A percentile compares a stretch with the other conserved stretches of the same genome.
phyloP scores from a whole-genome alignment of 192 early-diverging fungal genomes.

The Glomus cerebriforme region DNA sequence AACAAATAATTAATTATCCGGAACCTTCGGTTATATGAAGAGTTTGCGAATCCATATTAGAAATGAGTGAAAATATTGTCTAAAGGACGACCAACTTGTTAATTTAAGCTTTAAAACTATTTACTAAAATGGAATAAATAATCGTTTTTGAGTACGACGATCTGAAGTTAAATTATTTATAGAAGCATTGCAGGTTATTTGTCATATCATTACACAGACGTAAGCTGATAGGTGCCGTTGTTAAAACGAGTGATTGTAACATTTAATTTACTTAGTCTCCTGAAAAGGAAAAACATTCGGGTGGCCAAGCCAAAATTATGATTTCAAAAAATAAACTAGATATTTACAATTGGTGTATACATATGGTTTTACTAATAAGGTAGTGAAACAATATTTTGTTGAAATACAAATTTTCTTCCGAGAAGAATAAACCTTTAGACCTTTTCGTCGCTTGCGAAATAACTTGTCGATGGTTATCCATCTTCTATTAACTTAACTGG shows the following conservation, averaged over 20 bases:
- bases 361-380: conserved; percentile 2
- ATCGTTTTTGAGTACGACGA: neutral
- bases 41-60: neutral
- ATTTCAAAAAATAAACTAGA: neutral
- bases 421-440: neutral
- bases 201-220: neutral
- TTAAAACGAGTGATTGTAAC: neutral
- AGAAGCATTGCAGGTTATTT: neutral
- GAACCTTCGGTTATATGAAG: neutral
- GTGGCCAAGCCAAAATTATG: neutral
- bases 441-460: neutral
- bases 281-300: neutral
- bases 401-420: neutral
- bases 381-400: conserved; percentile 8
- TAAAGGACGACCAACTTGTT: neutral
- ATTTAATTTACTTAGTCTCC: neutral
- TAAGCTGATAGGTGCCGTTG: neutral
- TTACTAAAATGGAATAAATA: neutral
- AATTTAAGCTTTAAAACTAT: neutral
- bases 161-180: neutral
- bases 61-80: neutral
- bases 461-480: neutral
- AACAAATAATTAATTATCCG: neutral
- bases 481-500: neutral
- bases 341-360: too few species aligned